Conservation (phyloP, 805 yeast genomes). For the Starmerella potacharoeniae region DNA sequence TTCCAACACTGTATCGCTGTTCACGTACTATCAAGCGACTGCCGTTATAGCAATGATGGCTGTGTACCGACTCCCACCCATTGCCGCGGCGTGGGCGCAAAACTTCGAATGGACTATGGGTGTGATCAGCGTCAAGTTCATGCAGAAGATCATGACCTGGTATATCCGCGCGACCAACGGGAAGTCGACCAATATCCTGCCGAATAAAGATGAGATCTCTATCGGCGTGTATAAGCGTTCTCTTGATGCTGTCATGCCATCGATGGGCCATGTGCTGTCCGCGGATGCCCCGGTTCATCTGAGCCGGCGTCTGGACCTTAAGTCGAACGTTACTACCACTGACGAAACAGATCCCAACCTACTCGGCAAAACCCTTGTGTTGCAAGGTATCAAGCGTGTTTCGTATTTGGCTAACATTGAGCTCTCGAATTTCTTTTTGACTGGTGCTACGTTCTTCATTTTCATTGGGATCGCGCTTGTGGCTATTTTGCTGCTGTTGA, state of each 20-base stretch:
- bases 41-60: conserved; percentile 95
- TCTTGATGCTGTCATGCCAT: neutral
- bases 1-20: conserved; percentile 85
- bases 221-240: conserved; percentile 59
- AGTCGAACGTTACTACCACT: conserved; percentile 23
- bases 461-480: conserved; percentile 56
- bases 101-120: conserved; percentile 97
- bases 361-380: conserved; percentile 58
- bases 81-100: conserved; percentile 96
- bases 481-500: conserved; percentile 46
- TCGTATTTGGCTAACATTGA: conserved; percentile 77
- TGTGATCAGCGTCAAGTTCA: conserved; percentile 59
- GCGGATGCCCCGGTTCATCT: neutral
- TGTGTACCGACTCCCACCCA: conserved; percentile 83
- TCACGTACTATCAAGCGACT: conserved; percentile 84
- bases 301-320: conserved; percentile 2
- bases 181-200: conserved; percentile 59
- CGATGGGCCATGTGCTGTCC: neutral
- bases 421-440: conserved; percentile 72
- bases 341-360: conserved; percentile 49
- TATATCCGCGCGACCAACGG: conserved; percentile 65
- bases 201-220: conserved; percentile 53
- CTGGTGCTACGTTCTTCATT: conserved; percentile 73
- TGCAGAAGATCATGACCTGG: conserved; percentile 41
- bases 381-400: conserved; percentile 89